Conservation (phyloP, 257 asterid genomes). For the Solanum medicagineum region DNA sequence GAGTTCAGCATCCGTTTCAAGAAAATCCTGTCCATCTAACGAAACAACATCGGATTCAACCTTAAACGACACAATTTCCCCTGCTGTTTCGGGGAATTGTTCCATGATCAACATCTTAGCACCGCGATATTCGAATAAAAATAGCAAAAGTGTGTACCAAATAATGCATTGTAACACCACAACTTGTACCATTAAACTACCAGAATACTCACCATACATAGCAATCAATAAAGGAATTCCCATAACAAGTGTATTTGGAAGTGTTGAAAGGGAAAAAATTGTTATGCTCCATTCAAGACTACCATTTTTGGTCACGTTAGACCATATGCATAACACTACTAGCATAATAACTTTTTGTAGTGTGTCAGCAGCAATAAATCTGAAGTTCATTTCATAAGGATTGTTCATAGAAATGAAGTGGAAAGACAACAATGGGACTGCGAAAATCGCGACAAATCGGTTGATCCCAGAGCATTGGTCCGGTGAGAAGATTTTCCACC, state of each 20-base stretch:
- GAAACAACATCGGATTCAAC: constrained; percentile 94
- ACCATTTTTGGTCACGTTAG: constrained; percentile 12
- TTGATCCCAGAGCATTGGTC: constrained; percentile 25
- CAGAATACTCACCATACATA: constrained; percentile 31
- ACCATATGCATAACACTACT: constrained; percentile 5
- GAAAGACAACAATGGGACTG: constrained; percentile 14
- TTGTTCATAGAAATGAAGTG: constrained; percentile 18
- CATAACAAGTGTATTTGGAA: constrained; percentile 18
- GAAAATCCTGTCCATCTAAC: constrained; percentile 82
- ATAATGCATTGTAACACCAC: constrained; percentile 82
- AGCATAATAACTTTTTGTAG: constrained; percentile 13
- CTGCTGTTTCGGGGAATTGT: constrained; percentile 87
- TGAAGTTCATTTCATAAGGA: constrained; percentile 17
- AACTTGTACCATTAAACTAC: constrained; percentile 67
- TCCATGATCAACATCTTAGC: constrained; percentile 76
- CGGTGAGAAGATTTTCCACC: constrained; percentile 27
- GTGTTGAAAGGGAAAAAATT: constrained; percentile 11
- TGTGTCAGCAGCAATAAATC: constrained; percentile 19
- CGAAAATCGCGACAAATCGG: constrained; percentile 16
- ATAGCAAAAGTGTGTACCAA: constrained; percentile 74
- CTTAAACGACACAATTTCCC: constrained; percentile 69
- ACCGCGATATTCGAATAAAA: constrained; percentile 74
- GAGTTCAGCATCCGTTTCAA: constrained; percentile 75
- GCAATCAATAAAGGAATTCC: constrained; percentile 18
- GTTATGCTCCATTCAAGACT: constrained; percentile 20